Conservation (phyloP, 176 grass and related monocot species). For the Oryza australiensis region DNA sequence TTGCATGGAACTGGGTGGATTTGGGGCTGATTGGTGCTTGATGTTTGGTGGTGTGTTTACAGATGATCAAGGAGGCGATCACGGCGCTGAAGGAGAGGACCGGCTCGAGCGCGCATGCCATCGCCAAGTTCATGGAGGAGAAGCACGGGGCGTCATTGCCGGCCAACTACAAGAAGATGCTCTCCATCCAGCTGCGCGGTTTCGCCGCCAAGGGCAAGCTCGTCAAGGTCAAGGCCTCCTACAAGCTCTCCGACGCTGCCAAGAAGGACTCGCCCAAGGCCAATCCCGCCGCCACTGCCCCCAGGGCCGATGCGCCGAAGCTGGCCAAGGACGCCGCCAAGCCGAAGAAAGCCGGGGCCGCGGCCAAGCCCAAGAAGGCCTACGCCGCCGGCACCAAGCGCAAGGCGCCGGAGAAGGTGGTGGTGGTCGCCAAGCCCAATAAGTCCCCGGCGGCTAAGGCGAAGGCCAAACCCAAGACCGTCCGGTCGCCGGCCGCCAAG, state of each 20-base stretch:
- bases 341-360: neutral
- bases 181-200: slow-evolving; percentile 53
- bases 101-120: slow-evolving; percentile 77
- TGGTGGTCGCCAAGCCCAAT: slow-evolving; percentile 27
- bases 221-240: slow-evolving; percentile 96
- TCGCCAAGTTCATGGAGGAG: slow-evolving; percentile 81
- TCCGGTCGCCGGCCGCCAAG: neutral
- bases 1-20: neutral
- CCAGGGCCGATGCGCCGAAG: slow-evolving; percentile 24
- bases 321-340: slow-evolving; percentile 23
- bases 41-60: neutral
- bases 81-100: slow-evolving; percentile 69
- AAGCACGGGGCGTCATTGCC: slow-evolving; percentile 68
- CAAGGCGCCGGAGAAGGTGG: slow-evolving; percentile 47
- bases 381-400: slow-evolving; percentile 24
- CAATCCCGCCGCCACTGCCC: neutral
- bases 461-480: slow-evolving; percentile 54
- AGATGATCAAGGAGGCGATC: slow-evolving; percentile 98
- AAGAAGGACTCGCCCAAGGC: slow-evolving; percentile 48
- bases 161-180: slow-evolving; percentile 80
- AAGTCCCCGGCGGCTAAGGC: slow-evolving; percentile 25
- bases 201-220: slow-evolving; percentile 79
- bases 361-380: slow-evolving; percentile 33
- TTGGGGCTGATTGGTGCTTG: neutral
- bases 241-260: slow-evolving; percentile 74